phyloP scores from a whole-genome alignment of 345 rosid genomes.

The Toxicodendron radicans region DNA sequence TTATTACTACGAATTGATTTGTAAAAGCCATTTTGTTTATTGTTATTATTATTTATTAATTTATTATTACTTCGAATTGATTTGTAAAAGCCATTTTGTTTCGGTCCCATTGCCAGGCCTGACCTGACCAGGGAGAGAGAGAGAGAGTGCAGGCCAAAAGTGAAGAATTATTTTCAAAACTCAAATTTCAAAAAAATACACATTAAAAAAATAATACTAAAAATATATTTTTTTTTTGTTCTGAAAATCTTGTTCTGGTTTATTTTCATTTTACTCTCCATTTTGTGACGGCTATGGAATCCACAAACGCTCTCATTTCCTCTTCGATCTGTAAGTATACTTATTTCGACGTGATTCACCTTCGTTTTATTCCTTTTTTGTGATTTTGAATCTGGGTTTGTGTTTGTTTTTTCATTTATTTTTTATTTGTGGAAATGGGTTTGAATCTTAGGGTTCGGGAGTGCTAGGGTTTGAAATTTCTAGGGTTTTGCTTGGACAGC shows the following conservation, averaged over 20 bases:
- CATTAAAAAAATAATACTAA: not conserved
- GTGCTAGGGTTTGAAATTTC: constrained; percentile 7
- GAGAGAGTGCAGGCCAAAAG: constrained; percentile 25
- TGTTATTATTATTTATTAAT: too few species aligned
- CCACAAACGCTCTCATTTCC: constrained; percentile 12
- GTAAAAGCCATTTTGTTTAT: too few species aligned
- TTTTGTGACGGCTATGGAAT: constrained; percentile 27
- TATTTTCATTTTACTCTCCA: not conserved
- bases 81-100: constrained; percentile 1
- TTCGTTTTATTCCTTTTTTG: not conserved
- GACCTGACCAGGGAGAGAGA: constrained; percentile 12
- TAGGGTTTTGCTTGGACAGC: constrained; percentile 17
- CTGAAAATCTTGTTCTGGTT: constrained; percentile 10
- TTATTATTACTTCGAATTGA: too few species aligned
- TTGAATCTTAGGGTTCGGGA: not conserved
- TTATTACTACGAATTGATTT: too few species aligned
- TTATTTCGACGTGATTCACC: constrained; percentile 2
- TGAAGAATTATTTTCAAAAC: not conserved
- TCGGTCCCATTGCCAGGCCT: constrained; percentile 9
- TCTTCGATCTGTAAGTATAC: constrained; percentile 45
- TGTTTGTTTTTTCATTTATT: not conserved
- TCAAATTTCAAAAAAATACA: not conserved
- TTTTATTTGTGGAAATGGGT: not conserved
- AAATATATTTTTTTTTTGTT: not conserved
- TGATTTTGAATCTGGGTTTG: constrained; percentile 11